Evolutionary conservation across 208 protist species (phyloP).

Genomic region (Porcisia hertigi): DNA sequence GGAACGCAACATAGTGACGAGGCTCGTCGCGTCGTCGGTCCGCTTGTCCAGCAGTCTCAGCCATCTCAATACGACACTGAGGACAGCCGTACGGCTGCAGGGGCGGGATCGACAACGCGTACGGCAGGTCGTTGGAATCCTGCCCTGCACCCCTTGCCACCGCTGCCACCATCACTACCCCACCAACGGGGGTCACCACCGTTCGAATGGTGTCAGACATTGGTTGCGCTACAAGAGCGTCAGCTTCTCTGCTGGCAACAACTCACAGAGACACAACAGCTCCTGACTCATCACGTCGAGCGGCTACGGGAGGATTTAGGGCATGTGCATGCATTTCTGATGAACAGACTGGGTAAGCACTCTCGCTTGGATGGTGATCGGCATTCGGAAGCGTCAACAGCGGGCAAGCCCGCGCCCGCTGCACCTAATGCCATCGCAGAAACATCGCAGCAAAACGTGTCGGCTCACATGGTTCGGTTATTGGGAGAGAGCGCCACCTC

Average conservation of each 20-base stretch:
- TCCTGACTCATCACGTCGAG: conserved; percentile 11
- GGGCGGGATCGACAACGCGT: background rate
- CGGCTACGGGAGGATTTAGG: conserved; percentile 14
- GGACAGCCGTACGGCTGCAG: background rate
- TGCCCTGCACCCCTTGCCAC: background rate
- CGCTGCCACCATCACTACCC: too few species aligned
- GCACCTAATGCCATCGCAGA: background rate
- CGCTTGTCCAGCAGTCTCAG: background rate
- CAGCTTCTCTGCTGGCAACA: conserved; percentile 29
- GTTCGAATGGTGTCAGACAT: conserved; percentile 3
- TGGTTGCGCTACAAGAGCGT: conserved; percentile 20
- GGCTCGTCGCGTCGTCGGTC: background rate
- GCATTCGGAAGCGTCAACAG: background rate
- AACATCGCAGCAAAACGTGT: background rate
- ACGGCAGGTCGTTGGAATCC: background rate
- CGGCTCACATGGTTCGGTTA: conserved; percentile 9
- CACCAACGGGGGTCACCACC: background rate
- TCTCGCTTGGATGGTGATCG: background rate
- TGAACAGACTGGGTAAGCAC: background rate
- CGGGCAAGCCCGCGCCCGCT: background rate
- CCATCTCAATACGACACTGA: background rate
- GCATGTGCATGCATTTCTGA: conserved; percentile 1
- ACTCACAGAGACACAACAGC: conserved; percentile 17
- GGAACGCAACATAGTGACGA: background rate
- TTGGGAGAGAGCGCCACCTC: conserved; percentile 19